phyloP scores from a whole-genome alignment of 108 stramenopile species.

The Cylindrotheca fusiformis region DNA sequence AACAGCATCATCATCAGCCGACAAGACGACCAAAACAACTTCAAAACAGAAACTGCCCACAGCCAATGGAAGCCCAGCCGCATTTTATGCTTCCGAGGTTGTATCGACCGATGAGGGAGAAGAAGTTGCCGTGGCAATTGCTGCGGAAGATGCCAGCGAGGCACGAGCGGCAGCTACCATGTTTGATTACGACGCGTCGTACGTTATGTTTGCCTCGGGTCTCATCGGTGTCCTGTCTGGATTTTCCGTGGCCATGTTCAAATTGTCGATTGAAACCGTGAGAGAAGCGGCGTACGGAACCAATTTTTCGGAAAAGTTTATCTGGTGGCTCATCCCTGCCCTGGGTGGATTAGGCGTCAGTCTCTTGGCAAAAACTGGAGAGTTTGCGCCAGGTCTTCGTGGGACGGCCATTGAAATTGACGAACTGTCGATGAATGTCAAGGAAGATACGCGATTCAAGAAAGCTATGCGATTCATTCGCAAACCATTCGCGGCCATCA shows the following conservation, averaged over 20 bases:
- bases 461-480: constrained; percentile 50
- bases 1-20: constrained; percentile 1
- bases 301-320: constrained; percentile 4
- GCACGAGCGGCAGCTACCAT: background rate
- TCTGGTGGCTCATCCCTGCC: constrained; percentile 44
- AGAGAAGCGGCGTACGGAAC: constrained; percentile 27
- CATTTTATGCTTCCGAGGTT: background rate
- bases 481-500: constrained; percentile 74
- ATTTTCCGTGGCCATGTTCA: constrained; percentile 62
- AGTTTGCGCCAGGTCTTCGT: constrained; percentile 64
- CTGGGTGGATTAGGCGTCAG: constrained; percentile 65
- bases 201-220: constrained; percentile 27
- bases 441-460: constrained; percentile 18
- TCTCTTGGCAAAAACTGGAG: constrained; percentile 41
- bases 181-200: constrained; percentile 7
- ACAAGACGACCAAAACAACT: background rate
- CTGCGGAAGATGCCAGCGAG: background rate
- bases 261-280: constrained; percentile 61
- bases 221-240: constrained; percentile 66
- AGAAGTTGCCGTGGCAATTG: background rate
- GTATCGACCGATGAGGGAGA: background rate
- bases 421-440: constrained; percentile 22
- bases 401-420: constrained; percentile 73
- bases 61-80: background rate
- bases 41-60: background rate